Evolutionary conservation across 495 filamentous ascomycete genomes (phyloP).

Genomic region (Penicillium silybi): DNA sequence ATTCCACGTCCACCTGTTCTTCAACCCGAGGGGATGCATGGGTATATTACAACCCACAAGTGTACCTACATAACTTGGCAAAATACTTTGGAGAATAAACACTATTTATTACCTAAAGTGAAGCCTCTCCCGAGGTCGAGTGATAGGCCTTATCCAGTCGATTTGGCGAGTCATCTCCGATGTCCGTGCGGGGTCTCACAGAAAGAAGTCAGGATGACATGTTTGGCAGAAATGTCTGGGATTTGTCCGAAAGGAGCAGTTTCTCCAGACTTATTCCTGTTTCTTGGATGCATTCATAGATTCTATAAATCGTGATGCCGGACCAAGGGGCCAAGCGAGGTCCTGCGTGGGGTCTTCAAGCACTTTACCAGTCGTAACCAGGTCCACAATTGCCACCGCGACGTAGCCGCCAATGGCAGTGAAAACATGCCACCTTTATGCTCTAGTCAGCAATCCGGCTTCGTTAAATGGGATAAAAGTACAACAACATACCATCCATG

Average conservation of each 20-base stretch:
- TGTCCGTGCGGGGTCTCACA: too few species aligned
- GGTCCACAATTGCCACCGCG: conserved; percentile 27
- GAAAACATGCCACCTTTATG: conserved; percentile 31
- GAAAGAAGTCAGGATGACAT: not conserved
- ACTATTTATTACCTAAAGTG: too few species aligned
- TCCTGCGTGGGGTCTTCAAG: conserved; percentile 14
- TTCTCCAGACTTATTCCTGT: not conserved
- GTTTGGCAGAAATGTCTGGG: not conserved
- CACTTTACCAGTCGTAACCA: conserved; percentile 23
- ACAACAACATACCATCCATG: conserved; percentile 27
- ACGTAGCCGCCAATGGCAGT: conserved; percentile 32
- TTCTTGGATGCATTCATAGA: conserved; percentile 1
- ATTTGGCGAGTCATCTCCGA: too few species aligned
- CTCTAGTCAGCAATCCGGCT: not conserved
- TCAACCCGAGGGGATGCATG: too few species aligned
- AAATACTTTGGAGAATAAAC: too few species aligned
- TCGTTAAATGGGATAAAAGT: not conserved
- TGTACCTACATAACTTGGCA: too few species aligned
- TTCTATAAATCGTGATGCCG: conserved; percentile 4
- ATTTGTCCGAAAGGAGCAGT: not conserved
- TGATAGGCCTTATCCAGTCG: too few species aligned
- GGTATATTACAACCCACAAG: too few species aligned
- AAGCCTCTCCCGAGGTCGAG: too few species aligned
- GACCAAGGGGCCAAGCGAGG: conserved; percentile 23
- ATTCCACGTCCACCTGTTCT: too few species aligned